Base-by-base conservation (phyloP, 768 basidiomycete species). In the Fistulinella prunicolor region DNA sequence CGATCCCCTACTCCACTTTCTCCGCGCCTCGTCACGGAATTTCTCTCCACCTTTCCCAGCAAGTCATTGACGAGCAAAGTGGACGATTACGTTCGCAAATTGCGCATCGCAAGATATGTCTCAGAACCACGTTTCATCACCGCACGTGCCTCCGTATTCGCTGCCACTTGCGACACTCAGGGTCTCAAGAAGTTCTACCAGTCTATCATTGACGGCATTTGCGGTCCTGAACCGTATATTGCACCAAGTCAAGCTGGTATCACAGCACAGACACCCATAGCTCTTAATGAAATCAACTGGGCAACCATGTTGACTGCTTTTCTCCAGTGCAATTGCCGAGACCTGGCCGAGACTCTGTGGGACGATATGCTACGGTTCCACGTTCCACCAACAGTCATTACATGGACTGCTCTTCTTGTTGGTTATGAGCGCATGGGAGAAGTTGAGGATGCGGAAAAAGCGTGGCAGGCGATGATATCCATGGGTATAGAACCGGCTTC, bases 381-480 rank as follows among this genome's bases (percentile, higher is more conserved):
- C 1, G 63, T 85, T 30, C 63, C 49, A 30, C 82, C 83, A n/a
- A 75, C 75, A 2, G 65, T 78, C 9, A 67, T 73, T 22, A 76
- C 81, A 41, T 93, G 90, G 89, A 88, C 79, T 9, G 79, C 82
- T 14, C 73, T 90, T 37, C 69, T 94, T 30, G 78, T 83, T 39
- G 79, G 81, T 8, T 83, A 85, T 55, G 76, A 73, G 26, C 68
- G 75, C 39, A 68, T 75, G 30, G 74, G 76, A 19, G 73, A 78
- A 43, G 64, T 75, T 14, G 70, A 73, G 3, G 75, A 81, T 44
- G 81, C 85, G 10, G 65, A 82, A 38, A 68, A 67, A 9, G 75
- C 78, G 1, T 93, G 89, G 87, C 63, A 74, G 29, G 60, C 76
- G 47, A 88, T 94, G 83, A 54, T 66, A 23, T 61, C 72, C n/a